Conservation (phyloP, 805 yeast genomes). For the Wickerhamomyces subpelliculosus region DNA sequence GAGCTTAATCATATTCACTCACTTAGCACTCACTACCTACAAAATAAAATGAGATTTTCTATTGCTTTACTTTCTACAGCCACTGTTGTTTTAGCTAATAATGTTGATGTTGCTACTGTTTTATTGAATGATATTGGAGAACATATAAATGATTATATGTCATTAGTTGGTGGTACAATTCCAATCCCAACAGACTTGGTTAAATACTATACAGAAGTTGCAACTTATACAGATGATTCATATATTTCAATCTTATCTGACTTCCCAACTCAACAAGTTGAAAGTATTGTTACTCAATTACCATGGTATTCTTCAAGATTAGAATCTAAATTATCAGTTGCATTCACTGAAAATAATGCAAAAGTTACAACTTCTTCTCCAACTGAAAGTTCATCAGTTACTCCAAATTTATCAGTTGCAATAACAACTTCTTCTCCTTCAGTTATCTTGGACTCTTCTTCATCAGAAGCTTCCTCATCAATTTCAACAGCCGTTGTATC, state of each 20-base stretch:
- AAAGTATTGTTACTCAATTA: conserved; percentile 12
- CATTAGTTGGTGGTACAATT: conserved; percentile 1
- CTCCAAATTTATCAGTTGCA: background rate
- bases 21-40: too few relatives aligned
- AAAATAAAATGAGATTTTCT: background rate
- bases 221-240: conserved; percentile 20
- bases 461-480: background rate
- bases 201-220: conserved; percentile 8
- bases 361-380: background rate
- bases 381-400: background rate
- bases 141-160: background rate
- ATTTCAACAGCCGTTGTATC: background rate
- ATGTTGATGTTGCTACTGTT: background rate
- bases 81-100: background rate
- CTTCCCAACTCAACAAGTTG: conserved; percentile 12
- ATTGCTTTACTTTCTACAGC: background rate
- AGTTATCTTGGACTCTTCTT: background rate
- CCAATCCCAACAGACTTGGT: conserved; percentile 16
- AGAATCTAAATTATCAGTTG: conserved; percentile 7
- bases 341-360: conserved; percentile 1
- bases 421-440: background rate
- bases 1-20: too few relatives aligned
- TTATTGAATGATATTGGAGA: background rate
- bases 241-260: conserved; percentile 17
- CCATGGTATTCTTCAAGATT: conserved; percentile 25